Evolutionary conservation across 2,329 filamentous ascomycete species (phyloP).

Genomic region (Penicillium sclerotiorum): DNA sequence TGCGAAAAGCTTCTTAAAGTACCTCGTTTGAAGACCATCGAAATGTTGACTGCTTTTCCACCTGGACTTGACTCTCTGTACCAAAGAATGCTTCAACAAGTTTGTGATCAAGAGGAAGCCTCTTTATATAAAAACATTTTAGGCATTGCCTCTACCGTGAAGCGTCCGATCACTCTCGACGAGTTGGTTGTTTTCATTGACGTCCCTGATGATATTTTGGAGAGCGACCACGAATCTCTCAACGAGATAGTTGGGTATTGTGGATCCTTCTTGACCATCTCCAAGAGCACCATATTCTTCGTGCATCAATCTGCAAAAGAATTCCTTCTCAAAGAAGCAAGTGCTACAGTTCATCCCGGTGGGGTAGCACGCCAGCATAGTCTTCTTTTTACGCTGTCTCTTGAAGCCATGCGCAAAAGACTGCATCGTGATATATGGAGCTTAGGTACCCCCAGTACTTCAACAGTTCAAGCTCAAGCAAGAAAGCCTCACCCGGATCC

Average conservation of each 20-base stretch:
- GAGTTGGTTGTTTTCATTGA: constrained; percentile 13
- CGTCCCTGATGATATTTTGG: neutral
- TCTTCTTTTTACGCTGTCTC: constrained; percentile 37
- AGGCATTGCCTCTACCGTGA: neutral
- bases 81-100: constrained; percentile 4
- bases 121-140: constrained; percentile 4
- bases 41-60: constrained; percentile 2
- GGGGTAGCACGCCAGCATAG: constrained; percentile 31
- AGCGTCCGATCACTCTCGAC: constrained; percentile 1
- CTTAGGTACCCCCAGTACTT: constrained; percentile 25
- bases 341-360: constrained; percentile 30
- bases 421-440: constrained; percentile 43
- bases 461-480: constrained; percentile 13
- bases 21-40: neutral
- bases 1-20: neutral
- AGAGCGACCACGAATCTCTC: constrained; percentile 2
- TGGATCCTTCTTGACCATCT: constrained; percentile 29
- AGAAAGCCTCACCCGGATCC: constrained; percentile 25
- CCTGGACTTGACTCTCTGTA: constrained; percentile 10
- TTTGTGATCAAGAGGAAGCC: constrained; percentile 5
- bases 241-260: constrained; percentile 23
- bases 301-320: constrained; percentile 36
- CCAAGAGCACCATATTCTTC: constrained; percentile 19
- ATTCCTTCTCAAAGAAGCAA: constrained; percentile 10
- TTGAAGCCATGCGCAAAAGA: constrained; percentile 31